Evolutionary conservation across 2,329 filamentous ascomycete species (phyloP), one percentile per base, ranked within the genome.

Genomic region (Calonectria pauciramosa): DNA sequence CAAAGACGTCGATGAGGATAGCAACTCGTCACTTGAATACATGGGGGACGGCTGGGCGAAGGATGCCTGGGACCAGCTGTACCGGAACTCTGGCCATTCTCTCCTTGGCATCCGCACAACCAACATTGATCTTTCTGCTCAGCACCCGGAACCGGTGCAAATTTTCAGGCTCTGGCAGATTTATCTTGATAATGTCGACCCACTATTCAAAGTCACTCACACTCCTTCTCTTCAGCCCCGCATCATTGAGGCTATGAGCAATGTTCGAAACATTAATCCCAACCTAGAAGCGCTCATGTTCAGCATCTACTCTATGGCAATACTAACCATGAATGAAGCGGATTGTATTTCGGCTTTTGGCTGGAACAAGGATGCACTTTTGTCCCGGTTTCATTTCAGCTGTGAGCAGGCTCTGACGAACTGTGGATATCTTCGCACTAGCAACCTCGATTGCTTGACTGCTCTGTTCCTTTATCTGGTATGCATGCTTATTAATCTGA

Each of bases 131-230:
- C 80, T 92, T 1, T 85, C 86, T 5, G 82, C 85, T 2, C 77
- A 92, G 0, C 93, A 94, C 34, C 88, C 88, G 0, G 79, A 85
- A 0, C 84, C 85, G 0, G 83, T 85, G 1, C 84, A 88, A 0
- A 87, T 89, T 9, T 88, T 90, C 72, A 80, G 83, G 30, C 82
- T 90, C 0, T 93, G 91, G 90, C 90, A 92, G 78, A 82, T 88
- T 0, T 93, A 90, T 75, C 82, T 92, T 0, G 87, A 91, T 34
- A 91, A 91, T 51, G 87, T 92, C 66, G 86, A 93, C 75, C 91
- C 91, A 0, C 76, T 93, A 3, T 82, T 92, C n/a, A 92, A 91
- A 68, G 85, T 92, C 44, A 89, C 89, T 0, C 91, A 93, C 76
- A 86, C 87, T 0, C 90, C 91, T 0, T 91, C 82, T 1, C 78